Evolutionary conservation across 352 stramenopile species (phyloP).

Genomic region (Pythium myriotylum): DNA sequence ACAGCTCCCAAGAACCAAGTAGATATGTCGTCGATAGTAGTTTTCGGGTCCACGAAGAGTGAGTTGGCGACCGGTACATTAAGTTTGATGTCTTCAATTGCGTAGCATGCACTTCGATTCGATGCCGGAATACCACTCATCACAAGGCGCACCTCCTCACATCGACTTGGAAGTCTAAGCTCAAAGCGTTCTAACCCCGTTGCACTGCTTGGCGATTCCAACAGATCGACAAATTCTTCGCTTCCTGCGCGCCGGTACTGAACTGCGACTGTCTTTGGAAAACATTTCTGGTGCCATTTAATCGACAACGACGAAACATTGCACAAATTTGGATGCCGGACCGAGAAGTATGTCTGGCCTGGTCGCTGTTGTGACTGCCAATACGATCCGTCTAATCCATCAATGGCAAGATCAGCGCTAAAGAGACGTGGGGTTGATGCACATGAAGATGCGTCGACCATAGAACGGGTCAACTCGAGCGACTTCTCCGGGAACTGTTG

Average conservation of each 20-base stretch:
- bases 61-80: constrained; percentile 57
- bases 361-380: constrained; percentile 76
- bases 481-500: constrained; percentile 62
- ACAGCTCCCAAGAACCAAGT: constrained; percentile 65
- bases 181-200: constrained; percentile 39
- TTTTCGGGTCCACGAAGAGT: constrained; percentile 66
- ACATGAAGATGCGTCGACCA: constrained; percentile 60
- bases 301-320: constrained; percentile 68
- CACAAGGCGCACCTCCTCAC: constrained; percentile 57
- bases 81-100: constrained; percentile 67
- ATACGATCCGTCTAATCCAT: constrained; percentile 60
- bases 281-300: constrained; percentile 69
- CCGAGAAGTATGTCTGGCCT: constrained; percentile 51
- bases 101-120: constrained; percentile 74
- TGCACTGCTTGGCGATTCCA: constrained; percentile 28
- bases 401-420: constrained; percentile 50
- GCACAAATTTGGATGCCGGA: constrained; percentile 41
- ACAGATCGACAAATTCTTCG: constrained; percentile 46
- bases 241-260: constrained; percentile 48
- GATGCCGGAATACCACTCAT: constrained; percentile 60
- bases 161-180: constrained; percentile 42
- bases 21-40: constrained; percentile 58
- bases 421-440: constrained; percentile 50
- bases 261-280: constrained; percentile 56
- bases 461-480: constrained; percentile 41